These are phyloP conservation scores for Biscogniauxia marginata DNA, from an alignment of 2,329 filamentous ascomycete species.

Conservation along the genomic window DNA sequence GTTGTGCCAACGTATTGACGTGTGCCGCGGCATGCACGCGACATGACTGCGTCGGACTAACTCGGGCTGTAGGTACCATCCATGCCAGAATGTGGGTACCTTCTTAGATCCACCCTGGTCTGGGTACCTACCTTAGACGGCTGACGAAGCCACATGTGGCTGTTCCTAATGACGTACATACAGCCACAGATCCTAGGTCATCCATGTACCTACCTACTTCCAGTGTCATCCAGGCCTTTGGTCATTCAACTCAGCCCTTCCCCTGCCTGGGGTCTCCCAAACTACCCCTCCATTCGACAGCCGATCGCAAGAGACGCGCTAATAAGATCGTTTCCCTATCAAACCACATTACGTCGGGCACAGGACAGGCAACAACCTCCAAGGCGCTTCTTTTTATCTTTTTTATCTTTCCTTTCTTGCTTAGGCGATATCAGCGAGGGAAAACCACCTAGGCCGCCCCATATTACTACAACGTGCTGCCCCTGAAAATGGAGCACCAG, in stretches of 20 bases:
- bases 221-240: constrained; percentile 6
- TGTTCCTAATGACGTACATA: too few relatives aligned
- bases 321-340: background rate
- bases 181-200: too few relatives aligned
- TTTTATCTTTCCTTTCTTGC: background rate
- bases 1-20: constrained; percentile 13
- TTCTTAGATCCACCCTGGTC: too few relatives aligned
- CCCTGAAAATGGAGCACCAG: constrained; percentile 46
- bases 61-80: too few relatives aligned
- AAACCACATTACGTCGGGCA: background rate
- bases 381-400: background rate
- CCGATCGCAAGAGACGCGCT: background rate
- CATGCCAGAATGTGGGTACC: too few relatives aligned
- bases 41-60: too few relatives aligned
- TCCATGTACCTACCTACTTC: background rate
- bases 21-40: constrained; percentile 33
- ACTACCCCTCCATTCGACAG: constrained; percentile 16
- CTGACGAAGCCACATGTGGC: too few relatives aligned
- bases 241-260: constrained; percentile 7
- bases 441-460: too few relatives aligned
- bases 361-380: background rate
- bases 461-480: too few relatives aligned
- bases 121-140: too few relatives aligned
- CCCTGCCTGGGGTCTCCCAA: constrained; percentile 6
- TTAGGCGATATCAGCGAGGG: too few relatives aligned